These are phyloP conservation scores for Psophocarpus tetragonolobus DNA, from an alignment of 306 rosid species.

Conservation along the genomic window DNA sequence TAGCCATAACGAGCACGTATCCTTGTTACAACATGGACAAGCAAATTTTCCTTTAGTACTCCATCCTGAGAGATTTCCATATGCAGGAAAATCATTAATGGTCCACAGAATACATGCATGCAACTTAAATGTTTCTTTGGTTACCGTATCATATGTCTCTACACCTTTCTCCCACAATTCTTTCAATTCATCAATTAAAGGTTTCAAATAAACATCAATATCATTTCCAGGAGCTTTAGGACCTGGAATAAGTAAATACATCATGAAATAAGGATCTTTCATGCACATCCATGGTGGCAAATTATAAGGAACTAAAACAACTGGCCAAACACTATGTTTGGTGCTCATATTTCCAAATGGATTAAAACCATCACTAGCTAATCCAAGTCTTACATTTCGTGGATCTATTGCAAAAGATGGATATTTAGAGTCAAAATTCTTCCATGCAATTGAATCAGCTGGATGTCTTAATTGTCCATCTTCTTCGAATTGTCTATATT, in stretches of 20 bases:
- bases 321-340: neutral
- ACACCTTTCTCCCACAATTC: neutral
- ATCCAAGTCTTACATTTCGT: neutral
- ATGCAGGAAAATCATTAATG: conserved; percentile 21
- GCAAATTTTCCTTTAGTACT: neutral
- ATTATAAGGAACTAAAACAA: too few species aligned
- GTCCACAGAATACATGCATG: neutral
- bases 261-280: conserved; percentile 6
- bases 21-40: neutral
- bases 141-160: neutral
- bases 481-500: neutral
- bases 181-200: conserved; percentile 3
- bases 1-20: neutral
- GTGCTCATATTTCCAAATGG: neutral
- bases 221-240: neutral
- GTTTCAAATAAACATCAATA: neutral
- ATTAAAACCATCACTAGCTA: neutral
- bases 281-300: conserved; percentile 16
- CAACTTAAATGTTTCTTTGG: neutral
- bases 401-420: too few species aligned
- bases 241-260: neutral
- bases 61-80: neutral
- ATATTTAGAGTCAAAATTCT: neutral
- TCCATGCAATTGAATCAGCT: too few species aligned
- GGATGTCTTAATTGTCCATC: neutral